Evolutionary conservation across 2,329 filamentous ascomycete species (phyloP).

Genomic region (Penicillium sp.): DNA sequence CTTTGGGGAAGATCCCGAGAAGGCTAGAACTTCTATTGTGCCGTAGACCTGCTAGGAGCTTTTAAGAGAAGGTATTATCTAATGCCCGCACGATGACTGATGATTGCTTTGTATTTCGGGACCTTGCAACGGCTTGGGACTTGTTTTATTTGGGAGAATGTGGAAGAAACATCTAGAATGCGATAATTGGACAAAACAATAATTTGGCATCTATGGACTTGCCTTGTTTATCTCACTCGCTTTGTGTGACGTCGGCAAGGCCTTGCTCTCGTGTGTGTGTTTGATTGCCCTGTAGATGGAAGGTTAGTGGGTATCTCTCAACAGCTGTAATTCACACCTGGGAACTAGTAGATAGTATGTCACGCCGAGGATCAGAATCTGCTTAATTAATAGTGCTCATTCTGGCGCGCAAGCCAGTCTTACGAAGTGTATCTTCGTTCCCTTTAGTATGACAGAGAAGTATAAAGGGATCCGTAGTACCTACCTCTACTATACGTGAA

Average conservation of each 20-base stretch:
- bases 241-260: background rate
- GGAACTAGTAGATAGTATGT: background rate
- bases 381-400: constrained; percentile 20
- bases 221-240: background rate
- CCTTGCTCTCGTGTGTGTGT: background rate
- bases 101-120: background rate
- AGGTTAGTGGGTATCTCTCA: background rate
- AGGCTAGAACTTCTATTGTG: constrained; percentile 19
- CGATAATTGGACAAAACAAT: background rate
- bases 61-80: background rate
- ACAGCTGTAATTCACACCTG: background rate
- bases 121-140: background rate
- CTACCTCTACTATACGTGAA: background rate
- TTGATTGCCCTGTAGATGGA: background rate
- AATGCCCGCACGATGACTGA: background rate
- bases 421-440: constrained; percentile 19
- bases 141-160: background rate
- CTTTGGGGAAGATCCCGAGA: constrained; percentile 31
- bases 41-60: background rate
- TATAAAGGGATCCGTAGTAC: background rate
- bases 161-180: background rate
- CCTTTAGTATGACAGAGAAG: background rate
- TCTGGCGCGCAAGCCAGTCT: constrained; percentile 1
- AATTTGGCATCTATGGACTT: background rate
- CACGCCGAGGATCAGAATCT: constrained; percentile 17